Percentiles rank a stretch among this genome's conserved stretches.
Conservation (phyloP, 441 rosid species). For the Dalechampia spathulata region DNA sequence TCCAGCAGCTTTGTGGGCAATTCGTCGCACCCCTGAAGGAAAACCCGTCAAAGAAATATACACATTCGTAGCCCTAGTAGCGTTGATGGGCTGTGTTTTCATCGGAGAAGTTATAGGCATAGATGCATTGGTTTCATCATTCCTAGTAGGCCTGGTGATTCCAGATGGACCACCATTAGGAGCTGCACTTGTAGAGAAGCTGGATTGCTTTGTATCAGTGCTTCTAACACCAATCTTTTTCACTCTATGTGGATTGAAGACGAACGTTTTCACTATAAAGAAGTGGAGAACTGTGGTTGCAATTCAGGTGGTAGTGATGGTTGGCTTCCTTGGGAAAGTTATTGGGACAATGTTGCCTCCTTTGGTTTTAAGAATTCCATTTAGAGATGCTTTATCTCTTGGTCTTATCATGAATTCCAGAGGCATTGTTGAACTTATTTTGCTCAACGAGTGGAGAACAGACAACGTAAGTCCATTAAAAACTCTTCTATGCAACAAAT, state of each 20-base stretch:
- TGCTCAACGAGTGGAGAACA: slow-evolving; percentile 19
- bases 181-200: slow-evolving; percentile 32
- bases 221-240: slow-evolving; percentile 32
- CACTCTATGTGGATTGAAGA: slow-evolving; percentile 24
- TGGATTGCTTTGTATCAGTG: slow-evolving; percentile 27
- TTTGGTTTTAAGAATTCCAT: slow-evolving; percentile 25
- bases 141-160: slow-evolving; percentile 27
- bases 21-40: slow-evolving; percentile 28
- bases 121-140: slow-evolving; percentile 17
- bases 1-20: slow-evolving; percentile 27
- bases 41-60: slow-evolving; percentile 32
- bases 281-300: slow-evolving; percentile 16
- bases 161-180: slow-evolving; percentile 42
- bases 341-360: slow-evolving; percentile 26
- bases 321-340: slow-evolving; percentile 21
- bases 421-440: slow-evolving; percentile 31
- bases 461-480: slow-evolving; percentile 24
- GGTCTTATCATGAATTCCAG: slow-evolving; percentile 33
- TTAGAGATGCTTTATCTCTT: slow-evolving; percentile 30
- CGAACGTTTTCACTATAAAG: slow-evolving; percentile 23
- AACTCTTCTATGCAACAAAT: no score
- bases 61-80: slow-evolving; percentile 13
- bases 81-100: slow-evolving; percentile 23
- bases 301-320: slow-evolving; percentile 11
- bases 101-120: slow-evolving; percentile 25